phyloP scores from a whole-genome alignment of 768 basidiomycete genomes.

The Lanmaoa pseudosensibilis region DNA sequence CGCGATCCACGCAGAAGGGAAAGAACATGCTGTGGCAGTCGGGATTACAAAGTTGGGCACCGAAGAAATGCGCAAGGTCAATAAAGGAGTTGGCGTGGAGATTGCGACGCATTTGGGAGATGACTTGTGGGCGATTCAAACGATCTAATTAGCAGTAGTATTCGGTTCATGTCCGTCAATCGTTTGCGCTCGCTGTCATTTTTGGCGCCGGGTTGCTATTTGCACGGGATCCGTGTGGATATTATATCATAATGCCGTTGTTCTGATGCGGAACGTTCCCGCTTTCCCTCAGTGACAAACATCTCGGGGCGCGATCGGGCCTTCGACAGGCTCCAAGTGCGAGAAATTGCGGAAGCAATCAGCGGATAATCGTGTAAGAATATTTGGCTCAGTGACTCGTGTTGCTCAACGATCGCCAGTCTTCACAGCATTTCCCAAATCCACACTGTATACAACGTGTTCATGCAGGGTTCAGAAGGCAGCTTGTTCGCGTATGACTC shows the following conservation, averaged over 20 bases:
- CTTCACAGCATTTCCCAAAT: neutral
- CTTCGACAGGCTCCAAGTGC: neutral
- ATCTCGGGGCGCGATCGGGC: neutral
- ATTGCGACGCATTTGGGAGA: conserved; percentile 84
- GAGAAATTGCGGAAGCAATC: neutral
- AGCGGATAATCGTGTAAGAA: neutral
- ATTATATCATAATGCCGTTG: neutral
- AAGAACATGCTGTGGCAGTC: conserved; percentile 86
- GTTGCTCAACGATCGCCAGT: neutral
- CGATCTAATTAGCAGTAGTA: conserved; percentile 51
- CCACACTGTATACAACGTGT: neutral
- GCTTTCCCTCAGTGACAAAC: neutral
- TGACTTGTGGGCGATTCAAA: conserved; percentile 76
- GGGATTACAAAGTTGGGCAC: conserved; percentile 80
- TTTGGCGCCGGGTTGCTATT: neutral
- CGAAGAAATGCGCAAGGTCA: conserved; percentile 86
- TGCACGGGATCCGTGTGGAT: neutral
- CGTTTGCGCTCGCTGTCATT: neutral
- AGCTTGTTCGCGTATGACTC: conserved; percentile 42
- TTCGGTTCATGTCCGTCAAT: neutral
- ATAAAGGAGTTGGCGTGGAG: conserved; percentile 91
- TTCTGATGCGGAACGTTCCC: conserved; percentile 18
- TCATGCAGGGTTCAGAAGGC: conserved; percentile 18
- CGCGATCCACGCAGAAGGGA: conserved; percentile 95
- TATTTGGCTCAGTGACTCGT: neutral